These are phyloP conservation scores for Sporothrix brasiliensis DNA, from an alignment of 2,329 filamentous ascomycete species.

Conservation along the genomic window DNA sequence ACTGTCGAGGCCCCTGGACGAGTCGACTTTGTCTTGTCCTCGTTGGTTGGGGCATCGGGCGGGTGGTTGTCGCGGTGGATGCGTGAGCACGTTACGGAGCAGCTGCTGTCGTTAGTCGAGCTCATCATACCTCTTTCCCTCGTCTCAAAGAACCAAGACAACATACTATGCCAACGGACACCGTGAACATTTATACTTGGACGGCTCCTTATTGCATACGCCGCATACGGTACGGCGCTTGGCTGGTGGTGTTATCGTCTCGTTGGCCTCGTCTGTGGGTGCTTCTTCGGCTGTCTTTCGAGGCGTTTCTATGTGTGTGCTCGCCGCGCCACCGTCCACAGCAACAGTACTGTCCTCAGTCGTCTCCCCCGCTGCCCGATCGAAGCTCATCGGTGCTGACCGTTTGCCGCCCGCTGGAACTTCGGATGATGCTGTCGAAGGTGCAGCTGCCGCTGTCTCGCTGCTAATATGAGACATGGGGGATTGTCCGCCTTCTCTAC, in stretches of 20 bases:
- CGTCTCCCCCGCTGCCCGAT: background rate
- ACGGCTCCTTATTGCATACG: conserved; percentile 55
- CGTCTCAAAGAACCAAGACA: background rate
- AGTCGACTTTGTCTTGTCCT: background rate
- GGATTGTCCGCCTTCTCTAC: background rate
- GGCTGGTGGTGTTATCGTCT: conserved; percentile 23
- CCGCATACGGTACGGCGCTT: conserved; percentile 50
- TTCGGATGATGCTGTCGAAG: background rate
- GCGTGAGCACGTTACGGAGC: conserved; percentile 59
- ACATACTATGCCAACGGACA: conserved; percentile 61
- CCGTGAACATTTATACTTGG: conserved; percentile 66
- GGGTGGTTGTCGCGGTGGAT: conserved; percentile 42
- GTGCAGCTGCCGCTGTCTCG: conserved; percentile 6
- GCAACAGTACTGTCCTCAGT: background rate
- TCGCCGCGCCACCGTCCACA: background rate
- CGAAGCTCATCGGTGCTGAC: background rate
- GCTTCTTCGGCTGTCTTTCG: background rate
- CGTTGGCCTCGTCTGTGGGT: too few relatives aligned
- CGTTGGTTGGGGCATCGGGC: conserved; percentile 32
- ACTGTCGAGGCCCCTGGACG: background rate
- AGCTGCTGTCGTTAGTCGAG: conserved; percentile 47
- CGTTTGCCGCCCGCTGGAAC: background rate
- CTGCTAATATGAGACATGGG: conserved; percentile 14
- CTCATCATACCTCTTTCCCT: background rate
- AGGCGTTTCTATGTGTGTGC: background rate